Evolutionary conservation across 441 rosid genomes (phyloP), one percentile per base, ranked within the genome.

Genomic region (Pelargonium australe): DNA sequence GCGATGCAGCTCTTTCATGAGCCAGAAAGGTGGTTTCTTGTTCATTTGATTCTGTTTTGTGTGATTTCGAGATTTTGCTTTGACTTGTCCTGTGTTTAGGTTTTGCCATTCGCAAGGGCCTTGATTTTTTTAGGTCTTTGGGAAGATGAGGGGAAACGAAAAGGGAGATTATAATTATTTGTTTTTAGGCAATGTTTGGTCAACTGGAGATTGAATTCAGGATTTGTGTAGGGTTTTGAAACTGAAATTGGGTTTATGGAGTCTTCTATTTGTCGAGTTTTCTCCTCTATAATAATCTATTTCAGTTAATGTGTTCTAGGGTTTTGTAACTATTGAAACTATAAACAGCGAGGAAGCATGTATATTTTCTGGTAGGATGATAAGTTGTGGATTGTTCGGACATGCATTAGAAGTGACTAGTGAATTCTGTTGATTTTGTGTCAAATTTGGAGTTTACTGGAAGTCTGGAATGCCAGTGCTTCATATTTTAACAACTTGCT

Each of bases 1-100:
- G 67, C 75, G 85, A 55, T 82, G 85, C 55, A 70, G 80, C 68
- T 41, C 71, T 53, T 67, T 74, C 17, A 64, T 66, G 31, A 75
- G 70, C 72, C 77, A 76, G 66, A 85, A 84, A 82, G 89, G 89
- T 81, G 62, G n/a, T 19, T 53, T 43, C 63, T n/a, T 13, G 17
- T 11, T 14, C 60, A 5, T 72, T 13, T 25, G 31, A 25, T 25
- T 25, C 31, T 25, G 31, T 25, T 25, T 25, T 25, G 2, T 25
- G 31, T 25, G 31, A 25, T 25, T 25, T 25, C 31, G 31, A 25
- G 31, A 1, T 25, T 25, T 25, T 25, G 31, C 31, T 25, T 25
- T 1, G 31, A 2, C 31, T 44, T 58, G 5, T 65, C 13, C 3
- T 20, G 13, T 20, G 51, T 2, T 58, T 66, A 44, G 55, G 16